Evolutionary conservation across 306 rosid genomes (phyloP).

Genomic region (Cicer arietinum): DNA sequence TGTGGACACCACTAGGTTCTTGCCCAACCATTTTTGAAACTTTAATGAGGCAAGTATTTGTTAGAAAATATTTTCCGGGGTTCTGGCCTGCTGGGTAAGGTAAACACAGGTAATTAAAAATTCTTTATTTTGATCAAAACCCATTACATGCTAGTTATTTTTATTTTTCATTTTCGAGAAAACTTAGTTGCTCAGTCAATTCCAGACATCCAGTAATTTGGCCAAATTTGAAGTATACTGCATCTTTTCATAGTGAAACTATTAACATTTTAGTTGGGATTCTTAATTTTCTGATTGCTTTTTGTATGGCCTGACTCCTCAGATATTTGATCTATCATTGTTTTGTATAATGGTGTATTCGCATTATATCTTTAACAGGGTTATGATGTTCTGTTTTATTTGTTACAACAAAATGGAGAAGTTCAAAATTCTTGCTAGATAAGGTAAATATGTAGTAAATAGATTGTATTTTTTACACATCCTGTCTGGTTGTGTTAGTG

Average conservation of each 20-base stretch:
- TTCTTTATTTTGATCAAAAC: slow-evolving; percentile 21
- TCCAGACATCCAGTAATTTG: slow-evolving; percentile 3
- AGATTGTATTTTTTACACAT: slow-evolving; percentile 1
- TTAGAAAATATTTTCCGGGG: slow-evolving; percentile 8
- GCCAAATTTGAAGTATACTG: slow-evolving; percentile 9
- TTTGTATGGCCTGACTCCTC: slow-evolving; percentile 7
- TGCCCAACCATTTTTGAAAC: neutral
- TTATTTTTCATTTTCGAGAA: slow-evolving; percentile 6
- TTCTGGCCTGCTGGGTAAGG: slow-evolving; percentile 31
- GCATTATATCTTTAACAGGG: neutral
- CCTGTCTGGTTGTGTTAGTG: slow-evolving; percentile 1
- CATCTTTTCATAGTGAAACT: slow-evolving; percentile 11
- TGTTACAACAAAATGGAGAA: neutral
- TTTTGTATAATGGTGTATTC: slow-evolving; percentile 12
- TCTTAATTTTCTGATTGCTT: slow-evolving; percentile 4
- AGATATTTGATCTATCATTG: neutral
- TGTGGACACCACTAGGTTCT: slow-evolving; percentile 24
- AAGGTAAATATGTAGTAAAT: slow-evolving; percentile 3
- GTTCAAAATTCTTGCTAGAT: slow-evolving; percentile 14
- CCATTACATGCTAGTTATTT: slow-evolving; percentile 8
- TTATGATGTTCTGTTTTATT: slow-evolving; percentile 13
- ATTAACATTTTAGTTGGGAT: slow-evolving; percentile 28
- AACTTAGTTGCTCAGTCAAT: slow-evolving; percentile 1
- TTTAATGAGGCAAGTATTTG: slow-evolving; percentile 14
- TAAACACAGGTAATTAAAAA: slow-evolving; percentile 26